Base-by-base conservation (phyloP, 1,284 basidiomycete genomes). In the Neotropicomus parvogracilis region DNA sequence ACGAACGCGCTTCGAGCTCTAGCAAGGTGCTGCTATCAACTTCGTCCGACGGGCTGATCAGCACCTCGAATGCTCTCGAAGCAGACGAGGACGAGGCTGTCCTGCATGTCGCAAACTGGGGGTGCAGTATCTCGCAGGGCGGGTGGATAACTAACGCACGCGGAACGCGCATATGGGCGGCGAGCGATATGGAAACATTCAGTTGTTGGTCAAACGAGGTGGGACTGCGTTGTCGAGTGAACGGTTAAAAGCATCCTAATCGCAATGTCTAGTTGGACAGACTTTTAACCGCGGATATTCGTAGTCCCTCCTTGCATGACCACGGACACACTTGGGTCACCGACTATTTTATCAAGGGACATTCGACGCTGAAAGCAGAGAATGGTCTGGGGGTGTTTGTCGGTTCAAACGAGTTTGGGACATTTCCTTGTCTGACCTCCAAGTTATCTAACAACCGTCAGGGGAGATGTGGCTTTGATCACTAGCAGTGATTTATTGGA, bases 171-270 rank as follows among this genome's bases (percentile, higher is more conserved):
- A 71, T 87, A 14, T 91, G 88, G 88, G 82, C 83, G 17, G 74
- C 76, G 3, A 89, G 85, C 53, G 88, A 91, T 64, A 91, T 91
- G 88, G 88, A 91, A 63, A 90, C 88, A 0, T 84, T 89, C 58
- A 83, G 85, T 54, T 72, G 77, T 17, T 91, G 88, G 88, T 78
- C 80, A 11, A 66, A 67, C 32, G 84, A 91, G 70, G 87, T 85
- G 52, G 28, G 67, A 54, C 14, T 28, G 19, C 33, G 44, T 44
- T 46, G 16, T 17, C 20, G 29, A 42, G 48, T n/a, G 20, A 34
- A 17, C 7, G 5, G 13, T 26, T 16, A 24, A 21, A 39, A 17
- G 1, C 7, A 21, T 37, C 10, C 44, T 50, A 17, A 51, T 40
- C 24, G 27, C 24, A 44, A 37, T 41, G 14, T 17, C 31, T 45